Conservation (phyloP, 441 rosid genomes). For the Jatropha podagrica region DNA sequence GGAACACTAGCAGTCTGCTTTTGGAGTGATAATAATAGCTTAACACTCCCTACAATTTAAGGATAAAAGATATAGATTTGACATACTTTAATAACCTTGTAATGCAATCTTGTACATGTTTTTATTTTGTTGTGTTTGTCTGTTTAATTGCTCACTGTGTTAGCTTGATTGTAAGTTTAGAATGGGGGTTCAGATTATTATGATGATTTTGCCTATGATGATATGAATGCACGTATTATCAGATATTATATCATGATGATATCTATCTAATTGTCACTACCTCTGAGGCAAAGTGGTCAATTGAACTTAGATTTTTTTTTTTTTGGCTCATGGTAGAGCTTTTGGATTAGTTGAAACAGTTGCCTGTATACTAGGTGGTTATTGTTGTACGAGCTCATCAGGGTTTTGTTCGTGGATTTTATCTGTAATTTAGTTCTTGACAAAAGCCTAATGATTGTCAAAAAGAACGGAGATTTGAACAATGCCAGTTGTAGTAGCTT, state of each 20-base stretch:
- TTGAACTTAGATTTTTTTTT: neutral
- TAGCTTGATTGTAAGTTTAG: neutral
- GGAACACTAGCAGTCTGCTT: no score
- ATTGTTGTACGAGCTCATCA: neutral
- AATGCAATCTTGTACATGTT: no score
- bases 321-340: neutral
- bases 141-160: neutral
- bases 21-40: no score
- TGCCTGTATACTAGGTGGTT: neutral
- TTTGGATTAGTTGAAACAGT: no score
- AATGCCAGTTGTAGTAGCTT: slow-evolving; percentile 17
- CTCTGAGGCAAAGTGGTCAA: slow-evolving; percentile 21
- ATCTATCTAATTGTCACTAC: slow-evolving; percentile 25
- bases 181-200: neutral
- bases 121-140: neutral
- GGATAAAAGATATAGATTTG: no score
- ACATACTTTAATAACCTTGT: no score
- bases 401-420: neutral
- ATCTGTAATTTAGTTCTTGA: neutral
- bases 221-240: slow-evolving; percentile 17
- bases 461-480: slow-evolving; percentile 28
- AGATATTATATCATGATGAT: slow-evolving; percentile 20
- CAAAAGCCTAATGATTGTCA: slow-evolving; percentile 20
- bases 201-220: slow-evolving; percentile 19
- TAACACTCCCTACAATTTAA: no score